These are phyloP conservation scores for Rehmannia glutinosa DNA, from an alignment of 257 asterid species.

Conservation along the genomic window DNA sequence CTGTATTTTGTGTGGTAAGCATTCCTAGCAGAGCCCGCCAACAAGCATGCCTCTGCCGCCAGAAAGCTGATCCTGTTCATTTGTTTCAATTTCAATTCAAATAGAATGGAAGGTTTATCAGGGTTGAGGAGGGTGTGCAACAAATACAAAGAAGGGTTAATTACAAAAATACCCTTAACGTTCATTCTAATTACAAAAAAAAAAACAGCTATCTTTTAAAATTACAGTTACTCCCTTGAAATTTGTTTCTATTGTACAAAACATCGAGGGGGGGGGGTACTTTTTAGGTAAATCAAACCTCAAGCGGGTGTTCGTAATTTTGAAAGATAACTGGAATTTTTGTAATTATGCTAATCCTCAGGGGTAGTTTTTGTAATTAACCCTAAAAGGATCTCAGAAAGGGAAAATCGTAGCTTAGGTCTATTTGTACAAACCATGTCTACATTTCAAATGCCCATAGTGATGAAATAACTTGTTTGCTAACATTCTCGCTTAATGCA, in stretches of 20 bases:
- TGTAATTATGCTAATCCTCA: no score
- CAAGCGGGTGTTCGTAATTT: no score
- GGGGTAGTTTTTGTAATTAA: no score
- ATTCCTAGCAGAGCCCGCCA: constrained; percentile 92
- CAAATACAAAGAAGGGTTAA: neutral
- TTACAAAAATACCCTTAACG: neutral
- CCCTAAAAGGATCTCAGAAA: no score
- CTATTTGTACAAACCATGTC: no score
- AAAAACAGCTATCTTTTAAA: neutral
- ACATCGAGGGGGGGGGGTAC: no score
- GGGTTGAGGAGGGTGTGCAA: neutral
- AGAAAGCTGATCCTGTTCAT: constrained; percentile 70
- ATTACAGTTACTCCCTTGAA: neutral
- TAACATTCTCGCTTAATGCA: neutral
- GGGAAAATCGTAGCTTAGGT: no score
- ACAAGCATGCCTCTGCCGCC: constrained; percentile 91
- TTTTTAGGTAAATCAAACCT: no score
- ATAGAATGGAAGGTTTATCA: neutral
- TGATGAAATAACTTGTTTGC: neutral
- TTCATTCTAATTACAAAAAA: neutral
- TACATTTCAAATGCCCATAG: no score
- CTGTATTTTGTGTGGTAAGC: constrained; percentile 95
- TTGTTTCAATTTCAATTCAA: constrained; percentile 6
- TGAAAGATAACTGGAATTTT: neutral
- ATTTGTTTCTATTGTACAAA: neutral